phyloP scores from a whole-genome alignment of 169 alveolate genomes.

The Eimeria acervulina region DNA sequence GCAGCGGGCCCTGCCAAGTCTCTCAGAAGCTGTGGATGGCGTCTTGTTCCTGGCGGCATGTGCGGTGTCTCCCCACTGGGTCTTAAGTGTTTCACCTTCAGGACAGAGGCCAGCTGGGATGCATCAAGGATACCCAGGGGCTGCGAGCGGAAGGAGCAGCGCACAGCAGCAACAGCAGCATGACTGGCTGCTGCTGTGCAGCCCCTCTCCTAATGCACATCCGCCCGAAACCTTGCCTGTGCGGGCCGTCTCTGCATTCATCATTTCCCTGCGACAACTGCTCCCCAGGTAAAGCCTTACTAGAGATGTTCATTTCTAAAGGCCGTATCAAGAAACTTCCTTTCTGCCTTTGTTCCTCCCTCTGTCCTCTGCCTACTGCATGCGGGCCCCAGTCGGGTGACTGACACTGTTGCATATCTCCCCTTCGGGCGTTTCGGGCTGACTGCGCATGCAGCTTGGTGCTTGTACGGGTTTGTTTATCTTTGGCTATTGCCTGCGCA shows the following conservation, averaged over 20 bases:
- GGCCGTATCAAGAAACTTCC: neutral
- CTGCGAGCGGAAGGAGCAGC: neutral
- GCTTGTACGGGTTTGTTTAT: neutral
- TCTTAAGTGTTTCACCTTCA: neutral
- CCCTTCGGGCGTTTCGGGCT: neutral
- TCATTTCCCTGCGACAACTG: slow-evolving; percentile 20
- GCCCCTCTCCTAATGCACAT: neutral
- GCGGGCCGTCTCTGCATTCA: neutral
- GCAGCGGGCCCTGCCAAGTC: neutral
- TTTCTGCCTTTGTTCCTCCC: neutral
- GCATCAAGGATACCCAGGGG: neutral
- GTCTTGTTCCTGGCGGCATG: slow-evolving; percentile 43
- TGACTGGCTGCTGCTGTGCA: slow-evolving; percentile 53
- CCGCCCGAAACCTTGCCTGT: slow-evolving; percentile 22
- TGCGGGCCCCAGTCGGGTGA: neutral
- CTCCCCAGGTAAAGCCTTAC: slow-evolving; percentile 36
- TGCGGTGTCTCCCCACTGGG: slow-evolving; percentile 54
- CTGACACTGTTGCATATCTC: neutral
- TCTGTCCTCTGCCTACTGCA: neutral
- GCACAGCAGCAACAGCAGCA: neutral
- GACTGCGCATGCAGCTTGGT: neutral
- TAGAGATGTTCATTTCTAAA: neutral
- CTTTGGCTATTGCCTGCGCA: neutral
- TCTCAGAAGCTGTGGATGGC: slow-evolving; percentile 45
- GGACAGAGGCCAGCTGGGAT: neutral